A percentile compares a stretch with the other conserved stretches of the same genome.
Evolutionary conservation across 2,329 filamentous ascomycete species (phyloP).

Genomic region (Fonsecaea nubica): DNA sequence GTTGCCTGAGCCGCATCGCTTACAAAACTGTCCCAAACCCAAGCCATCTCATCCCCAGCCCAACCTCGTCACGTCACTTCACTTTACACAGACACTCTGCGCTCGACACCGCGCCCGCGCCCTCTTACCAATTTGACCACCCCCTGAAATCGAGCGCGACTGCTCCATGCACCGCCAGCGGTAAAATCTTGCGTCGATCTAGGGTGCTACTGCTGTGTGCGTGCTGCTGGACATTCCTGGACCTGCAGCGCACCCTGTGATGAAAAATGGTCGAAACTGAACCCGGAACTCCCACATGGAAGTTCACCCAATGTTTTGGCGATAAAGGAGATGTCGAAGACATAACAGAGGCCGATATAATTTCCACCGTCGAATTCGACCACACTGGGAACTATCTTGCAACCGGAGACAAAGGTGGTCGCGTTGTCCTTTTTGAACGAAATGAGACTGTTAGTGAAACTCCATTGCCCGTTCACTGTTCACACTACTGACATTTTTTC

Average conservation of each 20-base stretch:
- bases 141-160: constrained; percentile 17
- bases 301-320: constrained; percentile 99
- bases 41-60: constrained; percentile 13
- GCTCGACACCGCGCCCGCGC: constrained; percentile 17
- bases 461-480: neutral
- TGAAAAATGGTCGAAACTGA: constrained; percentile 95
- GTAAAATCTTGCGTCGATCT: constrained; percentile 23
- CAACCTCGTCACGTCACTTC: constrained; percentile 23
- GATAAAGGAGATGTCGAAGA: constrained; percentile 99
- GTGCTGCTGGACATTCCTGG: constrained; percentile 16
- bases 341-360: constrained; percentile 79
- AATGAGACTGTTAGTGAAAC: constrained; percentile 82
- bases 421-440: constrained; percentile 64
- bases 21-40: constrained; percentile 26
- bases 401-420: constrained; percentile 60
- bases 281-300: constrained; percentile 94
- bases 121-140: constrained; percentile 2
- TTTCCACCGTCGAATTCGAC: constrained; percentile 60
- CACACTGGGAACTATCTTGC: constrained; percentile 60
- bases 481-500: constrained; percentile 25
- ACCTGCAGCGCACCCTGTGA: constrained; percentile 40
- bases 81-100: constrained; percentile 3
- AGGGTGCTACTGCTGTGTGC: constrained; percentile 31
- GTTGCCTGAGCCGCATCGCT: constrained; percentile 32
- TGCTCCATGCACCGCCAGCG: constrained; percentile 30